Percentiles rank a stretch among this genome's conserved stretches.
Evolutionary conservation across 306 rosid genomes (phyloP).

Genomic region (Delonix regia): DNA sequence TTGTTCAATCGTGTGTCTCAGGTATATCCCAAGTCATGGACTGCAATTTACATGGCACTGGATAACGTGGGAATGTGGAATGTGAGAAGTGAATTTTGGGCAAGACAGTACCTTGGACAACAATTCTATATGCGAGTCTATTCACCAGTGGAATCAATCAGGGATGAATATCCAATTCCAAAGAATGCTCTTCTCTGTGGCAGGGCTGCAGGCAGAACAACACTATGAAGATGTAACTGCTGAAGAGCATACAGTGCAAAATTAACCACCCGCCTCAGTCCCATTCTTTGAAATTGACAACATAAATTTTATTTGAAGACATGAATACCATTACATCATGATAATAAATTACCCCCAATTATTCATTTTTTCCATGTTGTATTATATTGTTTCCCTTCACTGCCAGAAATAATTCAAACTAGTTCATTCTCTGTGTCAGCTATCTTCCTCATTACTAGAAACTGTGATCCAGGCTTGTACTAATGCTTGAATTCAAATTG

Average conservation of each 20-base stretch:
- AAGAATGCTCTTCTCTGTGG: constrained; percentile 94
- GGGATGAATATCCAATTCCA: constrained; percentile 89
- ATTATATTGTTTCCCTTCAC: not conserved
- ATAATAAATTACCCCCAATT: constrained; percentile 25
- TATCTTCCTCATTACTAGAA: not conserved
- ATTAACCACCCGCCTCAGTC: constrained; percentile 25
- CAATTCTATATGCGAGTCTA: constrained; percentile 90
- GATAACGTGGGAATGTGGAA: constrained; percentile 98
- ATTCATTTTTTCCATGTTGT: constrained; percentile 15
- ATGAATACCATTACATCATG: not conserved
- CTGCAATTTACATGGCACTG: constrained; percentile 82
- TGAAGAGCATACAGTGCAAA: not conserved
- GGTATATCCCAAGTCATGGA: constrained; percentile 97
- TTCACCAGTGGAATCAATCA: constrained; percentile 62
- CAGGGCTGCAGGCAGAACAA: constrained; percentile 58
- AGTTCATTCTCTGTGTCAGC: not conserved
- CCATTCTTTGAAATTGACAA: constrained; percentile 45
- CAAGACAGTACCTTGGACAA: constrained; percentile 88
- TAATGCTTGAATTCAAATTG: not conserved
- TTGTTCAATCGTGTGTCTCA: constrained; percentile 33
- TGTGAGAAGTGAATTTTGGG: constrained; percentile 83
- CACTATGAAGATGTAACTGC: constrained; percentile 26
- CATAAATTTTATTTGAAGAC: constrained; percentile 20
- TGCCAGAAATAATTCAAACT: constrained; percentile 17
- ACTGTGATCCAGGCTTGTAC: not conserved